Conservation (phyloP, 2,329 filamentous ascomycete genomes). For the Penicillium frequentans region DNA sequence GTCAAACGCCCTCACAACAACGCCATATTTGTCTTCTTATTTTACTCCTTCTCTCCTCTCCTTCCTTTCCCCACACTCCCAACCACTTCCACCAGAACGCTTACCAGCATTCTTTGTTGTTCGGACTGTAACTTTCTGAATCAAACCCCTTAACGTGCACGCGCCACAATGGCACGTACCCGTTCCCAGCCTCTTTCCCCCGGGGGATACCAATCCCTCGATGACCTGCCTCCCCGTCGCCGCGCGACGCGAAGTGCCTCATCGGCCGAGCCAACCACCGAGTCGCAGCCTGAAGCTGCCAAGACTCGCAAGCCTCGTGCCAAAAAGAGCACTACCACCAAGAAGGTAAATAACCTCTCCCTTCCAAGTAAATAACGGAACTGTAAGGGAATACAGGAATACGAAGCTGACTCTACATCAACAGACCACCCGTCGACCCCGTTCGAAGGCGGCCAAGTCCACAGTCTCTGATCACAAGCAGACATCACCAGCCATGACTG, state of each 20-base stretch:
- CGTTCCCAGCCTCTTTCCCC: constrained; percentile 40
- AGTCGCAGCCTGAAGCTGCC: neutral
- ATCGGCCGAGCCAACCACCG: constrained; percentile 3
- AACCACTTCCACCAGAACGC: neutral
- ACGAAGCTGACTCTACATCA: neutral
- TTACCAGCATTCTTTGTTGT: neutral
- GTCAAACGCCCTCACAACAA: neutral
- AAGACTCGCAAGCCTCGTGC: constrained; percentile 6
- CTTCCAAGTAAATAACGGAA: neutral
- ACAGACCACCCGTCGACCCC: neutral
- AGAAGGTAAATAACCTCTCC: constrained; percentile 3
- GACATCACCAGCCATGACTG: neutral
- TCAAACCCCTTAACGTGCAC: neutral
- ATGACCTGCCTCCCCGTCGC: constrained; percentile 18
- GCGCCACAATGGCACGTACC: constrained; percentile 34
- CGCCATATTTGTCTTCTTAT: neutral
- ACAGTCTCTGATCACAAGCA: neutral
- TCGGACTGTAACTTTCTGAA: neutral
- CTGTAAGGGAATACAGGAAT: neutral
- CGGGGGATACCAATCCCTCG: constrained; percentile 33
- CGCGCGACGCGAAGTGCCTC: constrained; percentile 20
- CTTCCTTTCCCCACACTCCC: constrained; percentile 3
- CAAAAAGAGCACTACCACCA: constrained; percentile 1
- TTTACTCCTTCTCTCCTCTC: neutral
- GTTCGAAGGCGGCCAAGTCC: neutral